Base-by-base conservation (phyloP, 1,284 basidiomycete genomes). In the Prillingera fragicola region DNA sequence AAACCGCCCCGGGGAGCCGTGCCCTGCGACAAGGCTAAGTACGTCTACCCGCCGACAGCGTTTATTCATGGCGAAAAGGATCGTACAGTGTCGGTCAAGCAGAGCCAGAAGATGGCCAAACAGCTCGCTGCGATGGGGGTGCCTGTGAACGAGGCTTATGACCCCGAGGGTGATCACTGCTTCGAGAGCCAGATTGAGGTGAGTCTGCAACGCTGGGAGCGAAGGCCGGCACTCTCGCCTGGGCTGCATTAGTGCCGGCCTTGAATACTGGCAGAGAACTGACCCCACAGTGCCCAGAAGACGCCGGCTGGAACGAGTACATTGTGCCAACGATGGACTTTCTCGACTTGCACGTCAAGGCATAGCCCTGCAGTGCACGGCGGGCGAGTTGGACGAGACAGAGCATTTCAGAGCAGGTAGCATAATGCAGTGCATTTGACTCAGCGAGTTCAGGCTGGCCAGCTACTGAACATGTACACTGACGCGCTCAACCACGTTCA, bases 61-160 rank as follows among this genome's bases (percentile, higher is more conserved):
- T 33, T 62, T 13, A 27, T 62, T 24, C 61, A 63, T 24, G 59
- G 61, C 1, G 48, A 38, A 3, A 33, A 10, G 5, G 62, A 64
- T 33, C n/a, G 8, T 8, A 23, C 43, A 14, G 60, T 62, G 15
- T 48, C 50, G 4, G 29, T 59, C 3, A 33, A 43, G 22, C 58
- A 62, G 45, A 45, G 43, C 18, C 31, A 45, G 9, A 19, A 39
- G 7, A 50, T 62, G 27, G 55, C 44, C 5, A 38, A 45, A 5
- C 48, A 42, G 41, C 41, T 62, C 14, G 33, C 37, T 5, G 36
- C 21, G 4, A 21, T 42, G 23, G 55, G 52, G 0, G 43, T 60
- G 8, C 28, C 42, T 1, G 41, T 47, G 3, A 42, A 29, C 10
- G 54, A 43, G 25, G 9, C 12, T 18, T 60, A 57, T 26, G 21